Evolutionary conservation across 1,284 basidiomycete species (phyloP), one percentile per base, ranked within the genome.

Genomic region (Ganoderma sp.): DNA sequence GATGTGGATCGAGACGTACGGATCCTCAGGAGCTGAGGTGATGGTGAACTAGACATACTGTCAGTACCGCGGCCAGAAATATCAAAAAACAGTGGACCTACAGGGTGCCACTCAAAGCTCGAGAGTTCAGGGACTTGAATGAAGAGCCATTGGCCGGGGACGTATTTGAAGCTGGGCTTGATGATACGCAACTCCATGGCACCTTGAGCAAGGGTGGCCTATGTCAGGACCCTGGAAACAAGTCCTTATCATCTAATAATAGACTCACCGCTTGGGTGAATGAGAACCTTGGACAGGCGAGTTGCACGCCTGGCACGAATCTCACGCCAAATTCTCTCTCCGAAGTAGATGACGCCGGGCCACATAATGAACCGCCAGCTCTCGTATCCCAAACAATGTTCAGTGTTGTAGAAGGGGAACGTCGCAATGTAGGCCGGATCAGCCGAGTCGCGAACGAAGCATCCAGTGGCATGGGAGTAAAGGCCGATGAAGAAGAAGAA

Each of bases 401-500:
- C 79, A 0, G 92, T 90, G 28, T 85, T 85, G 81, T 95, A 95
- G 85, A 94, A 96, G 0, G 94, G 94, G 85, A 95, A 95, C 1
- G 81, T 78, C 1, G 77, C 3, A 67, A 82, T 89, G 76, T 87
- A 89, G 69, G 89, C 92, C 12, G 93, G 93, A 28, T 89, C 79
- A 15, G 83, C 82, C 5, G 87, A 85, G 75, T 96, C 93, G 67
- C 95, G 93, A 64, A 97, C 95, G 80, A 97, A 97, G 80, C 95
- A 97, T 19, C 95, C 95, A 65, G 92, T 94, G 4, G 95, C 94
- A 79, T 97, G 95, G 9, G 93, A 86, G 81, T 93, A 96, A 63
- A 96, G 85, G 37, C 88, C 91, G 69, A 96, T 84, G 90, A 95
- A 93, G 83, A 95, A 95, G 84, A 96, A 95, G 84, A 95, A 94